These are phyloP conservation scores for Colletotrichum orchidophilum DNA, from an alignment of 2,329 filamentous ascomycete species.

Conservation along the genomic window DNA sequence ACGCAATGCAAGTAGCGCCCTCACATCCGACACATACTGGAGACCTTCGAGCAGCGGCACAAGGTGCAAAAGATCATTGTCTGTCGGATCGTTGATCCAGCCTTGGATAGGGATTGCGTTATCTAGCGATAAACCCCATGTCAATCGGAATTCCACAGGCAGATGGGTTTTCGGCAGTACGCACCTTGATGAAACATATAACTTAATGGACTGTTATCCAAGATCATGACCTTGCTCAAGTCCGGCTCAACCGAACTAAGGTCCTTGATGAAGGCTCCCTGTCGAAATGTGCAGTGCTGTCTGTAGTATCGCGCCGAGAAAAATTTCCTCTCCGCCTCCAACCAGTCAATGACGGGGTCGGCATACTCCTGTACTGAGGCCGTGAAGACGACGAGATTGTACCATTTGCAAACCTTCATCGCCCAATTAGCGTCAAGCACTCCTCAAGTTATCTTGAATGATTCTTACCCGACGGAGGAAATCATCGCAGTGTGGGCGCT, in stretches of 20 bases:
- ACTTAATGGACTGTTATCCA: constrained; percentile 97
- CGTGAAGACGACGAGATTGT: constrained; percentile 95
- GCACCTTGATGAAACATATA: constrained; percentile 98
- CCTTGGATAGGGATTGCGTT: constrained; percentile 99
- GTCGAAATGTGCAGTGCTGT: constrained; percentile 95
- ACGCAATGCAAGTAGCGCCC: constrained; percentile 86
- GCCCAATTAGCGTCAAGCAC: background rate
- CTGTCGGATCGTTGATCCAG: constrained; percentile 98
- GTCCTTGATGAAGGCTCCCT: constrained; percentile 98
- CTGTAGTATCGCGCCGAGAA: constrained; percentile 94
- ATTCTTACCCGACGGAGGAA: constrained; percentile 81
- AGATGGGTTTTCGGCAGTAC: constrained; percentile 39
- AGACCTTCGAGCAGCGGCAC: constrained; percentile 92
- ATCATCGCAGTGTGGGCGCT: constrained; percentile 95
- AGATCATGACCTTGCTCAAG: constrained; percentile 96
- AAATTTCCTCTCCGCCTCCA: constrained; percentile 96
- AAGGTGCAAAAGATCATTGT: constrained; percentile 92
- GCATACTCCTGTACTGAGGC: constrained; percentile 98
- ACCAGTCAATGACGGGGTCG: constrained; percentile 98
- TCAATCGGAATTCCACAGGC: background rate
- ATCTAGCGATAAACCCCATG: constrained; percentile 63
- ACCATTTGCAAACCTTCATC: constrained; percentile 89
- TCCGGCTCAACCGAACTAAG: constrained; percentile 95
- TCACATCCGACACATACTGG: constrained; percentile 96
- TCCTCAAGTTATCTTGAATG: background rate